phyloP scores from a whole-genome alignment of 805 yeast genomes.

The Lipomyces yamadae region DNA sequence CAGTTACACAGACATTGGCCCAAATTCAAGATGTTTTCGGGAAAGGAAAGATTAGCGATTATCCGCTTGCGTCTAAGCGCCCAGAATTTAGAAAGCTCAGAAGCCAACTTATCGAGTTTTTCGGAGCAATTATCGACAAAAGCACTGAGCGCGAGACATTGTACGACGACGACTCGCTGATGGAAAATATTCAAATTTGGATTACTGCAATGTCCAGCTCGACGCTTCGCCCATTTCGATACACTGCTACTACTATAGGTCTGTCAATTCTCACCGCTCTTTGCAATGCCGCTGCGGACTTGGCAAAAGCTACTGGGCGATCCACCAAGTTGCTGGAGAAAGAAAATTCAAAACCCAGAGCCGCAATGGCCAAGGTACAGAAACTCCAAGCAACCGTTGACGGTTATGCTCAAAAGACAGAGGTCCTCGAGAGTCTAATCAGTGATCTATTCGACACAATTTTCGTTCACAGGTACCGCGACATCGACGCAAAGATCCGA shows the following conservation, averaged over 20 bases:
- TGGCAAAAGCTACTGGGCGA: slow-evolving; percentile 48
- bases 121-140: slow-evolving; percentile 55
- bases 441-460: slow-evolving; percentile 69
- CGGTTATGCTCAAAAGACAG: slow-evolving; percentile 56
- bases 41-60: slow-evolving; percentile 63
- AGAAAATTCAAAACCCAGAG: slow-evolving; percentile 46
- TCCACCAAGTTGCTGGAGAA: slow-evolving; percentile 48
- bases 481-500: slow-evolving; percentile 73
- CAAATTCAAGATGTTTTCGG: slow-evolving; percentile 62
- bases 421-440: slow-evolving; percentile 60
- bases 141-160: slow-evolving; percentile 68
- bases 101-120: slow-evolving; percentile 60
- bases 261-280: slow-evolving; percentile 65
- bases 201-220: slow-evolving; percentile 72
- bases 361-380: slow-evolving; percentile 42
- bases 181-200: slow-evolving; percentile 73
- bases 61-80: slow-evolving; percentile 63
- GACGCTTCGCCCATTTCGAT: slow-evolving; percentile 71
- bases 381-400: slow-evolving; percentile 52
- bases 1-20: slow-evolving; percentile 72
- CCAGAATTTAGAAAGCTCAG: slow-evolving; percentile 56
- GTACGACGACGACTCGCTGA: slow-evolving; percentile 51
- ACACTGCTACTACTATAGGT: slow-evolving; percentile 63
- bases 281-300: slow-evolving; percentile 54
- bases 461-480: slow-evolving; percentile 79